Conservation (phyloP, 495 filamentous ascomycete genomes). For the Sordaria brevicollis region DNA sequence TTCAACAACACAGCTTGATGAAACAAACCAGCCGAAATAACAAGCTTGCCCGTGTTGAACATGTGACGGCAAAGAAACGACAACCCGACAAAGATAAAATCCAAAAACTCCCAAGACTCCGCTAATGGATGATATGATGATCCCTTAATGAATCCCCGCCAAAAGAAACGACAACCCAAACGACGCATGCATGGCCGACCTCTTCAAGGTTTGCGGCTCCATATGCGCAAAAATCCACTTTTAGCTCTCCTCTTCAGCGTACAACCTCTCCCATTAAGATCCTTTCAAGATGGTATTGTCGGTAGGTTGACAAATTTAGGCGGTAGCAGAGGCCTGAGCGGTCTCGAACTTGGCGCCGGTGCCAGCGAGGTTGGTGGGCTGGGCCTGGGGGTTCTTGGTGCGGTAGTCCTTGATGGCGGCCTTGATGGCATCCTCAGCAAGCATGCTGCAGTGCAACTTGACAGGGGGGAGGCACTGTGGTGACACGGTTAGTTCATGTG, state of each 20-base stretch:
- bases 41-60: neutral
- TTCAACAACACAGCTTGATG: neutral
- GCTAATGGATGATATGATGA: neutral
- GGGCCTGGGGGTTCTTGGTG: conserved; percentile 80
- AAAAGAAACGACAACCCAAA: neutral
- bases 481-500: neutral
- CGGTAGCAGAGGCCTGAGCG: neutral
- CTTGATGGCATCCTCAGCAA: conserved; percentile 98
- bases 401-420: conserved; percentile 98
- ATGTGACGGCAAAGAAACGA: neutral
- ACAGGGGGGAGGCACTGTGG: conserved; percentile 72
- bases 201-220: neutral
- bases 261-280: neutral
- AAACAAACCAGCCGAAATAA: neutral
- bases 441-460: conserved; percentile 97
- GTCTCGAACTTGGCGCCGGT: conserved; percentile 33
- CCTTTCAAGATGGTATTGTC: neutral
- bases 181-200: neutral
- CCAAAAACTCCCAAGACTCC: neutral
- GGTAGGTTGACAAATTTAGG: neutral
- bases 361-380: conserved; percentile 61
- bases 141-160: neutral
- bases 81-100: neutral
- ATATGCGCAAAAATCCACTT: neutral
- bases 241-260: neutral